Evolutionary conservation across 2,329 filamentous ascomycete species (phyloP).

Genomic region (Myriangium duriaei): DNA sequence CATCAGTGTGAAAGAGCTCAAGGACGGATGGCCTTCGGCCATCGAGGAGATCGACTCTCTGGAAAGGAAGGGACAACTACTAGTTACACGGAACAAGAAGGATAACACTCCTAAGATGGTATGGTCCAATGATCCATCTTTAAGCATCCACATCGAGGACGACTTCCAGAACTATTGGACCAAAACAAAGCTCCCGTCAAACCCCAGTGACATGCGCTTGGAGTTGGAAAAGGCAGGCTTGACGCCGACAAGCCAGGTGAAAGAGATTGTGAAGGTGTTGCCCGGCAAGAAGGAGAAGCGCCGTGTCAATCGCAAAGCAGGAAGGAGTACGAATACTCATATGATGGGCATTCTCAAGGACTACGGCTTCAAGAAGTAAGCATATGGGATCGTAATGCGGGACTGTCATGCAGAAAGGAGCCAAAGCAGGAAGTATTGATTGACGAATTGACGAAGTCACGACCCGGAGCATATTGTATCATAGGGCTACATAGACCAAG

Average conservation of each 20-base stretch:
- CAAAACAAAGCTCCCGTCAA: constrained; percentile 59
- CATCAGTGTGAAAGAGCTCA: constrained; percentile 76
- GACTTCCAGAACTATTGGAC: constrained; percentile 81
- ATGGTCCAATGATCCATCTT: constrained; percentile 67
- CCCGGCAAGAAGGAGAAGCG: constrained; percentile 55
- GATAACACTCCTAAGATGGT: constrained; percentile 76
- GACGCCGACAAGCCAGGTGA: constrained; percentile 74
- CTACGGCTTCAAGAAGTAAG: constrained; percentile 35
- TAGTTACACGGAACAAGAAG: constrained; percentile 86
- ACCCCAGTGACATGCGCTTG: constrained; percentile 61
- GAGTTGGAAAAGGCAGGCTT: constrained; percentile 66
- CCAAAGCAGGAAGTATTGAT: no score
- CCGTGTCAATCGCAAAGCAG: constrained; percentile 60
- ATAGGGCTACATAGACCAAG: no score
- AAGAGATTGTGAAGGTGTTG: constrained; percentile 41
- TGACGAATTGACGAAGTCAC: no score
- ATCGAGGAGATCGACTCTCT: constrained; percentile 65
- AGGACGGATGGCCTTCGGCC: constrained; percentile 88
- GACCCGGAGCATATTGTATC: no score
- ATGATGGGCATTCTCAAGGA: constrained; percentile 75
- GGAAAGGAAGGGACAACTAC: constrained; percentile 63
- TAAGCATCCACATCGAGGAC: constrained; percentile 53
- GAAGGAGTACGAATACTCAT: constrained; percentile 77
- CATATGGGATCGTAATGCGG: no score
- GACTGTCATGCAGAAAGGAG: no score